Conservation (phyloP, 495 filamentous ascomycete species). For the Trichoderma parareesei region DNA sequence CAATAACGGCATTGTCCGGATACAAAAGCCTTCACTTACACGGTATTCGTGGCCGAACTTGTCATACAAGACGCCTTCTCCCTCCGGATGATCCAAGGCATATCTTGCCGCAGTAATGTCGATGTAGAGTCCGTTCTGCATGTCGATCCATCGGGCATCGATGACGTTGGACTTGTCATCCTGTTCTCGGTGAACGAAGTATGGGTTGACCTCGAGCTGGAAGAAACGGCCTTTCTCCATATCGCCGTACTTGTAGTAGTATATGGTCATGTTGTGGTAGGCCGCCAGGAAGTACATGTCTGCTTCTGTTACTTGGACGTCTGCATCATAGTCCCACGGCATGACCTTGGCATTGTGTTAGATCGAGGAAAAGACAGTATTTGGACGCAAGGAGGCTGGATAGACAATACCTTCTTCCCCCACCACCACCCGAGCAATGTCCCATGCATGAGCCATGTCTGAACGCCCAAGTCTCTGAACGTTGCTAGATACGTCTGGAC, state of each 20-base stretch:
- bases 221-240: slow-evolving; percentile 44
- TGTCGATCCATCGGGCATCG: slow-evolving; percentile 70
- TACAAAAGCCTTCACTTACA: slow-evolving; percentile 19
- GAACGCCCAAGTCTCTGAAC: slow-evolving; percentile 40
- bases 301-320: slow-evolving; percentile 59
- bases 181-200: slow-evolving; percentile 49
- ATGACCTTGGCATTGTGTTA: slow-evolving; percentile 39
- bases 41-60: slow-evolving; percentile 35
- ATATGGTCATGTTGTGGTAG: slow-evolving; percentile 55
- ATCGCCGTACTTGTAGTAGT: slow-evolving; percentile 43
- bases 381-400: not conserved
- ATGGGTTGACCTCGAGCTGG: slow-evolving; percentile 64
- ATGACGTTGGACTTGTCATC: slow-evolving; percentile 60
- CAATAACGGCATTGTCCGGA: not conserved
- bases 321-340: slow-evolving; percentile 70
- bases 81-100: slow-evolving; percentile 21
- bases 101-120: slow-evolving; percentile 51
- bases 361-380: not conserved
- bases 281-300: slow-evolving; percentile 58
- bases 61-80: slow-evolving; percentile 30
- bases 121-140: slow-evolving; percentile 62
- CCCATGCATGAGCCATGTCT: slow-evolving; percentile 25
- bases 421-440: slow-evolving; percentile 26
- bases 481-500: slow-evolving; percentile 58
- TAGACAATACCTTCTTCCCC: slow-evolving; percentile 20